phyloP scores from a whole-genome alignment of 371 early-diverging fungal species.

The Sporodiniella umbellata region DNA sequence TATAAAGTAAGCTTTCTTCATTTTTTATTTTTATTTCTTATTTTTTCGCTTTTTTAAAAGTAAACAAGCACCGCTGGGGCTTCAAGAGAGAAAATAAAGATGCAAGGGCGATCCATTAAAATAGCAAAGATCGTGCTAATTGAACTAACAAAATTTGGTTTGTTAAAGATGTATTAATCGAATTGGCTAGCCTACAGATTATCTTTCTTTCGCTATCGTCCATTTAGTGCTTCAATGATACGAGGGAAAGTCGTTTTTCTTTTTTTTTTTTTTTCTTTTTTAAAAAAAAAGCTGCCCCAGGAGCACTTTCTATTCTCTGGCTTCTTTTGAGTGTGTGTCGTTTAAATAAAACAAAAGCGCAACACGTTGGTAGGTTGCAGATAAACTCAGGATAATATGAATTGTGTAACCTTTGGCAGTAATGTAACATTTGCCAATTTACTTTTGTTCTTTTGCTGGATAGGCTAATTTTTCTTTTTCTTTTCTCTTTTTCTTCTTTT shows the following conservation, averaged over 20 bases:
- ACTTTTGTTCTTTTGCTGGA: conserved; percentile 43
- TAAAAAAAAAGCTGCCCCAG: neutral
- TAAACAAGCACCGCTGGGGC: too few relatives aligned
- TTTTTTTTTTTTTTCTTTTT: neutral
- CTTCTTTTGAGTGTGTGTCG: neutral
- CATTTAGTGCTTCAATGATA: neutral
- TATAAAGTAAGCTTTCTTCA: too few relatives aligned
- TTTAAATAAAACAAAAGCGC: neutral
- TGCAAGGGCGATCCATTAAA: too few relatives aligned
- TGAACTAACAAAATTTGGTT: too few relatives aligned
- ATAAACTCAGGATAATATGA: conserved; percentile 3
- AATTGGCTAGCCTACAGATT: neutral
- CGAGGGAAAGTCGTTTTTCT: neutral
- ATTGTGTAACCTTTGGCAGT: conserved; percentile 13
- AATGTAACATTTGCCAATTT: conserved; percentile 40
- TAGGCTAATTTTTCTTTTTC: neutral
- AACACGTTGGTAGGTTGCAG: neutral
- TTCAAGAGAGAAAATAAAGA: too few relatives aligned
- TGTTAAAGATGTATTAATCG: too few relatives aligned
- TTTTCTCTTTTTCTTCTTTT: neutral
- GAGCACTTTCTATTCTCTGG: too few relatives aligned
- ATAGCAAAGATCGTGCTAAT: too few relatives aligned
- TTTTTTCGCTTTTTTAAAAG: too few relatives aligned
- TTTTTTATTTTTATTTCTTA: too few relatives aligned
- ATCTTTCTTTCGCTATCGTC: neutral